Evolutionary conservation across 2,329 filamentous ascomycete species (phyloP).

Genomic region (Gnomoniopsis sp.): DNA sequence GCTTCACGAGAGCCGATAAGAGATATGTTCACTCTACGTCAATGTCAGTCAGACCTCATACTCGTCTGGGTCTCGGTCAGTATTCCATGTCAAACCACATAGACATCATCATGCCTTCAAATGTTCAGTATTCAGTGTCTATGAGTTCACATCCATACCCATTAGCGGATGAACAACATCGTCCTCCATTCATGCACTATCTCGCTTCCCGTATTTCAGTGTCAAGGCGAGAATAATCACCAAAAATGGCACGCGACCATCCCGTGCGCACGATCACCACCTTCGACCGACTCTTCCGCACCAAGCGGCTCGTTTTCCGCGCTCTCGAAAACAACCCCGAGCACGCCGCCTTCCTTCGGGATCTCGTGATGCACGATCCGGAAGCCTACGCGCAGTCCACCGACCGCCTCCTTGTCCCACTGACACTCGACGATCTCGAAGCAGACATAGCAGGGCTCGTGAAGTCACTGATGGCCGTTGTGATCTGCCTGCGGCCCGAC

Average conservation of each 20-base stretch:
- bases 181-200: not conserved
- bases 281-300: conserved; percentile 8
- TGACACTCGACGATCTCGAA: conserved; percentile 12
- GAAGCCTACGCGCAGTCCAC: conserved; percentile 14
- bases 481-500: conserved; percentile 9
- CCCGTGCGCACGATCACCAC: not conserved
- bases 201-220: not conserved
- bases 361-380: conserved; percentile 6
- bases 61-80: not conserved
- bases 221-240: not conserved
- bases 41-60: not conserved
- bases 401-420: conserved; percentile 1
- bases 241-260: conserved; percentile 3
- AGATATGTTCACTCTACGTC: not conserved
- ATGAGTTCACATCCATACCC: not conserved
- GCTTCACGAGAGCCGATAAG: conserved; percentile 5
- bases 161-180: not conserved
- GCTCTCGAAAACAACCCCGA: conserved; percentile 14
- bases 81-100: not conserved
- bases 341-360: conserved; percentile 12
- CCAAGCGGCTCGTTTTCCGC: conserved; percentile 12
- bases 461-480: conserved; percentile 4
- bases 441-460: conserved; percentile 3
- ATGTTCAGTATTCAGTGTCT: not conserved
- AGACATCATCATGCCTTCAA: not conserved